Evolutionary conservation across 176 grass and related monocot genomes (phyloP).

Genomic region (Carex scoparia): DNA sequence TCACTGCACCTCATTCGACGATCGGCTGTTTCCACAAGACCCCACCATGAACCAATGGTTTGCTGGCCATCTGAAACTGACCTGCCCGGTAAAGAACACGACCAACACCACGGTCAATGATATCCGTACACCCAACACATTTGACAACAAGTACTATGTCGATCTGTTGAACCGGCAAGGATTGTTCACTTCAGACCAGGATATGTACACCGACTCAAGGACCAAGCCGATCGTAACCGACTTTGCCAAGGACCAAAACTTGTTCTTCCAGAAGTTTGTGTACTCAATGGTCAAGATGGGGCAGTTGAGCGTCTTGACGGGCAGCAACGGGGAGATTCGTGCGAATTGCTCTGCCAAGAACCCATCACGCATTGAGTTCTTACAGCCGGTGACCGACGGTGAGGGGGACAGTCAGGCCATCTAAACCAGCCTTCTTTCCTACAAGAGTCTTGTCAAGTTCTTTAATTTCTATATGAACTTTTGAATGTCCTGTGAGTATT

Average conservation of each 20-base stretch:
- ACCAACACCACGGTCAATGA: slow-evolving; percentile 44
- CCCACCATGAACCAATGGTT: slow-evolving; percentile 37
- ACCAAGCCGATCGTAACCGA: slow-evolving; percentile 28
- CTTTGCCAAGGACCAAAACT: slow-evolving; percentile 41
- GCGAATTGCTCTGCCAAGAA: slow-evolving; percentile 46
- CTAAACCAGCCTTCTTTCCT: not conserved
- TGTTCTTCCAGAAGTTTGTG: slow-evolving; percentile 64
- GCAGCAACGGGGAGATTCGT: slow-evolving; percentile 39
- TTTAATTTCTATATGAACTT: not conserved
- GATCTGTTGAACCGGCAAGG: slow-evolving; percentile 58
- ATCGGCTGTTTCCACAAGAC: slow-evolving; percentile 46
- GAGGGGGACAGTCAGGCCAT: not conserved
- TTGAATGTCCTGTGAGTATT: not conserved
- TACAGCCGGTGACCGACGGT: slow-evolving; percentile 3
- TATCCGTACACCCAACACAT: slow-evolving; percentile 33
- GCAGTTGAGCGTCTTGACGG: slow-evolving; percentile 57
- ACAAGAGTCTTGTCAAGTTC: not conserved
- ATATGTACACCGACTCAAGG: slow-evolving; percentile 29
- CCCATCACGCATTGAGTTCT: not conserved
- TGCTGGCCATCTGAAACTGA: slow-evolving; percentile 25
- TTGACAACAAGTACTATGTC: slow-evolving; percentile 94
- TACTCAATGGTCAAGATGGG: slow-evolving; percentile 76
- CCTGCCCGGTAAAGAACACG: slow-evolving; percentile 23
- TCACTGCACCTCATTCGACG: slow-evolving; percentile 46
- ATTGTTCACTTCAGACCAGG: slow-evolving; percentile 82